A percentile compares a stretch with the other conserved stretches of the same genome.
Evolutionary conservation across 2,329 filamentous ascomycete species (phyloP).

Genomic region (Cercospora nicotianae): DNA sequence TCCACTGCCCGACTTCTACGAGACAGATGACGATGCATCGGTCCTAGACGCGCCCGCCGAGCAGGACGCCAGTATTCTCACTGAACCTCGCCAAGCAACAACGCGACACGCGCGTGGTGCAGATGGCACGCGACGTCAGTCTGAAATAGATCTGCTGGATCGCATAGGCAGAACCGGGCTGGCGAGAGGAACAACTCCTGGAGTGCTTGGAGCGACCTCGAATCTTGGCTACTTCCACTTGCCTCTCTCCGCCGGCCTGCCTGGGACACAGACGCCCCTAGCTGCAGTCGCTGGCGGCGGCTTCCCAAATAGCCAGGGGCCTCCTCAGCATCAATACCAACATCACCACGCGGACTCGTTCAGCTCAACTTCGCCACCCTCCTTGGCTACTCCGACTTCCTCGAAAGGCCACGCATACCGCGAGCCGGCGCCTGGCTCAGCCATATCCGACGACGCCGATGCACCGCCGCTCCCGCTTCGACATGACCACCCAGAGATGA

Average conservation of each 20-base stretch:
- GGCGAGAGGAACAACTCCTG: conserved; percentile 54
- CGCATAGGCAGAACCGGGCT: conserved; percentile 38
- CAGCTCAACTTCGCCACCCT: conserved; percentile 50
- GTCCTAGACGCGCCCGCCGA: conserved; percentile 46
- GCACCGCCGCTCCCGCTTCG: conserved; percentile 42
- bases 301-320: conserved; percentile 49
- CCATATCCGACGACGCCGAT: conserved; percentile 28
- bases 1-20: conserved; percentile 94
- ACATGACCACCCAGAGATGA: conserved; percentile 66
- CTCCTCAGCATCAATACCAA: conserved; percentile 34
- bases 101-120: conserved; percentile 17
- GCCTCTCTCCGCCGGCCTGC: conserved; percentile 68
- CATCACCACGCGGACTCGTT: conserved; percentile 42
- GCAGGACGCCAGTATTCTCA: conserved; percentile 4
- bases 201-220: conserved; percentile 68
- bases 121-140: conserved; percentile 23
- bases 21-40: conserved; percentile 68
- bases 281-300: conserved; percentile 75
- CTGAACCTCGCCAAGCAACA: conserved; percentile 13
- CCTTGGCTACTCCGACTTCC: conserved; percentile 47
- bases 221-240: conserved; percentile 82
- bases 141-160: conserved; percentile 25
- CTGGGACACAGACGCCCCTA: conserved; percentile 75
- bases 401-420: conserved; percentile 41
- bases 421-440: conserved; percentile 27